phyloP scores from a whole-genome alignment of 2,329 filamentous ascomycete species.

The Macrophomina phaseolina region DNA sequence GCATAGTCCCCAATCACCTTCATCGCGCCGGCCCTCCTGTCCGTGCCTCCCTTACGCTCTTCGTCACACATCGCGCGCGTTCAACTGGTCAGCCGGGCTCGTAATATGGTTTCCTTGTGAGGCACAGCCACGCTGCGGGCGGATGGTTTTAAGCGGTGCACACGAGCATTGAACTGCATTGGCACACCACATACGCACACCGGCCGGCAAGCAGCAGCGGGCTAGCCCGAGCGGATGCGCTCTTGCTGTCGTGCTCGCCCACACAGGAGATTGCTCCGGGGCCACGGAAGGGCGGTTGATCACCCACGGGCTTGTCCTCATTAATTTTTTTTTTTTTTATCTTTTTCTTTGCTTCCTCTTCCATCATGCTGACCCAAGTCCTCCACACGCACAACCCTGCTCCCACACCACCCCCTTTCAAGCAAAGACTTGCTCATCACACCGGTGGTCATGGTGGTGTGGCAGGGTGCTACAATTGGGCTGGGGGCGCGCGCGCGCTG shows the following conservation, averaged over 20 bases:
- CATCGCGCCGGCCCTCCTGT: background rate
- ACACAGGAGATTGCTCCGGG: conserved; percentile 26
- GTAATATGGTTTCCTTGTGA: background rate
- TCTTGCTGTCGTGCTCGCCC: conserved; percentile 19
- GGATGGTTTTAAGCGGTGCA: background rate
- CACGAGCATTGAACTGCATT: background rate
- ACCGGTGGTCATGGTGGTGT: background rate
- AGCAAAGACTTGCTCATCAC: background rate
- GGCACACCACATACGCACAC: background rate
- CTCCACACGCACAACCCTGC: background rate
- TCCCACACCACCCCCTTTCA: too few species aligned
- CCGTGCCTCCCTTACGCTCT: conserved; percentile 1
- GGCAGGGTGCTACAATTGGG: conserved; percentile 1
- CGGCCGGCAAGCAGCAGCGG: conserved; percentile 7
- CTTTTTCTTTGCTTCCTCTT: too few species aligned
- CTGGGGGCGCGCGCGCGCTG: background rate
- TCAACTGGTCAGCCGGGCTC: conserved; percentile 1
- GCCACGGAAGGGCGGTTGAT: background rate
- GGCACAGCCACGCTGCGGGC: conserved; percentile 22
- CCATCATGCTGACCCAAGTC: conserved; percentile 1
- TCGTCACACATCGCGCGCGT: background rate
- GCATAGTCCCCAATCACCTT: background rate
- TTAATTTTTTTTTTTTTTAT: too few species aligned
- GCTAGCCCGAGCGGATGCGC: conserved; percentile 9
- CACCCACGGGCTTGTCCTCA: background rate